Conservation (phyloP, 1,284 basidiomycete species). For the Malassezia restricta region DNA sequence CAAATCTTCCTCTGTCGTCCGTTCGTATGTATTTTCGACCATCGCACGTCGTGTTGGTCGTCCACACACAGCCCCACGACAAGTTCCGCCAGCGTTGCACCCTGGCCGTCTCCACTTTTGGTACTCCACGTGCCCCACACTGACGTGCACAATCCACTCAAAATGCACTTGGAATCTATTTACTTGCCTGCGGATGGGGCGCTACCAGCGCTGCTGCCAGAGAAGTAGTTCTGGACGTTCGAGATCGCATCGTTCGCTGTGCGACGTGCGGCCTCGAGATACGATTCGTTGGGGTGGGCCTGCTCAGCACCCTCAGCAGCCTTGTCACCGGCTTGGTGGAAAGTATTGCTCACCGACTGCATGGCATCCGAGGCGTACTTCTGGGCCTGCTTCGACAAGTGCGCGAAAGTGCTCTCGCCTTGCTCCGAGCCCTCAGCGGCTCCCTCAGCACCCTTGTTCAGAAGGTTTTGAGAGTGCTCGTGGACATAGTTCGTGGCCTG, state of each 20-base stretch:
- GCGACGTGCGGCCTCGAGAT: constrained; percentile 5
- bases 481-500: constrained; percentile 5
- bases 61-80: no score
- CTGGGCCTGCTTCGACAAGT: constrained; percentile 8
- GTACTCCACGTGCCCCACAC: no score
- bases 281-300: constrained; percentile 2
- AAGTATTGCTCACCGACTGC: constrained; percentile 7
- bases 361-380: constrained; percentile 12
- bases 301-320: constrained; percentile 3
- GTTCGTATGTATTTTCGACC: neutral
- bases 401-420: neutral
- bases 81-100: no score
- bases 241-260: constrained; percentile 2
- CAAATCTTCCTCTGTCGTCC: neutral
- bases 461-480: constrained; percentile 8
- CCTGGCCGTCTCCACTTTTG: no score
- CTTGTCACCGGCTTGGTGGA: constrained; percentile 8
- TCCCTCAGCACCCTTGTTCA: neutral
- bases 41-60: no score
- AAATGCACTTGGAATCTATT: no score
- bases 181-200: no score
- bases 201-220: neutral
- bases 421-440: neutral
- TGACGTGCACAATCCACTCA: no score
- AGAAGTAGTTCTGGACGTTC: constrained; percentile 12